Conservation (phyloP, 768 basidiomycete genomes). For the Epithele typhae region DNA sequence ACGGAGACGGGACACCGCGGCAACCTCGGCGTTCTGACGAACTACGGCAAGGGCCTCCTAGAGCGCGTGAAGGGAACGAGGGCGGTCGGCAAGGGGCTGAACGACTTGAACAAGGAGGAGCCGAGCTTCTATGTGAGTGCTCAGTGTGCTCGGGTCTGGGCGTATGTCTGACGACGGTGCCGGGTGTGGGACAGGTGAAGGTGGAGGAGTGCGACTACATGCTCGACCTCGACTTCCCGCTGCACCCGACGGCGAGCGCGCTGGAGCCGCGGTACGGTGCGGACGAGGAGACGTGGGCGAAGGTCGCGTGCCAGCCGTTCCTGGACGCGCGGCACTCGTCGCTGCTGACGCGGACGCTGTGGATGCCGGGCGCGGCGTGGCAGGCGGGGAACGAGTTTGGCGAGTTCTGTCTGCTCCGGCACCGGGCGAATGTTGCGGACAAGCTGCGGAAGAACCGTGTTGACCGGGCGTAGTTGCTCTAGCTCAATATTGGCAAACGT, state of each 20-base stretch:
- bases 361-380: conserved; percentile 73
- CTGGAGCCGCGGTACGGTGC: conserved; percentile 79
- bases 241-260: conserved; percentile 46
- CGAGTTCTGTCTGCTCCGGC: conserved; percentile 85
- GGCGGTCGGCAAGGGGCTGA: conserved; percentile 60
- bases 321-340: conserved; percentile 77
- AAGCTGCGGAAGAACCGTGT: conserved; percentile 23
- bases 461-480: conserved; percentile 9
- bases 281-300: conserved; percentile 71
- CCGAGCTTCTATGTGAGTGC: conserved; percentile 68
- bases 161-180: conserved; percentile 3
- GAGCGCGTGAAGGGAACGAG: conserved; percentile 65
- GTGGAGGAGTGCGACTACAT: conserved; percentile 81
- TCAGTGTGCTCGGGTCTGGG: not conserved
- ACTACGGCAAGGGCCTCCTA: no score
- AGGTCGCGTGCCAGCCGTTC: conserved; percentile 76
- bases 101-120: conserved; percentile 86
- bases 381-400: conserved; percentile 72
- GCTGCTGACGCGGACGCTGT: conserved; percentile 70
- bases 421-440: conserved; percentile 36
- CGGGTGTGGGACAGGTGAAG: conserved; percentile 50
- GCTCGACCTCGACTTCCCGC: conserved; percentile 85
- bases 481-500: no score
- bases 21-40: no score
- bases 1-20: conserved; percentile 28